phyloP scores from a whole-genome alignment of 495 filamentous ascomycete genomes.

The Choiromyces venosus region DNA sequence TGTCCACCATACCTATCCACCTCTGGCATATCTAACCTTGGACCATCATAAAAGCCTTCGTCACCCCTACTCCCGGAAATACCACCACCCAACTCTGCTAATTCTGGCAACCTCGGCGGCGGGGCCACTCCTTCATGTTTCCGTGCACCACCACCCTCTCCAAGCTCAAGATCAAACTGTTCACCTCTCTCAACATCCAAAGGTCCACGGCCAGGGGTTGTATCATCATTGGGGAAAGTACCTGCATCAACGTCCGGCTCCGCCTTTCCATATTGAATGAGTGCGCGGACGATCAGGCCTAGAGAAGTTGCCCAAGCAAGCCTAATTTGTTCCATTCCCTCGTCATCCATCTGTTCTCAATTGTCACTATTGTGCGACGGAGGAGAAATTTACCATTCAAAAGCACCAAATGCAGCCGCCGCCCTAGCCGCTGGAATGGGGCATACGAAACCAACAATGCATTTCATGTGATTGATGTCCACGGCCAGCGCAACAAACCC shows the following conservation, averaged over 20 bases:
- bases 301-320: constrained; percentile 36
- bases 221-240: constrained; percentile 8
- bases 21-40: neutral
- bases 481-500: constrained; percentile 40
- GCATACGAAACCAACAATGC: constrained; percentile 9
- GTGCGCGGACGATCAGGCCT: constrained; percentile 36
- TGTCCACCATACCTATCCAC: neutral
- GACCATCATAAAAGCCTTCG: neutral
- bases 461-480: constrained; percentile 13
- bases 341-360: neutral
- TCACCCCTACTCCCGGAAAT: neutral
- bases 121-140: neutral
- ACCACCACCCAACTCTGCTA: neutral
- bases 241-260: constrained; percentile 28
- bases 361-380: neutral
- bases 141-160: neutral
- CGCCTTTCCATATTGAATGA: constrained; percentile 38
- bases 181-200: constrained; percentile 1
- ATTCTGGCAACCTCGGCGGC: neutral
- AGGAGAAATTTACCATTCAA: constrained; percentile 34
- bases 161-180: neutral
- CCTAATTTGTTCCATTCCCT: constrained; percentile 11
- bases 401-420: constrained; percentile 37
- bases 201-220: neutral
- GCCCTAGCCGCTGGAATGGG: constrained; percentile 29